Evolutionary conservation across 192 early-diverging fungal species (phyloP).

Genomic region (Jimgerdemannia lactiflua): DNA sequence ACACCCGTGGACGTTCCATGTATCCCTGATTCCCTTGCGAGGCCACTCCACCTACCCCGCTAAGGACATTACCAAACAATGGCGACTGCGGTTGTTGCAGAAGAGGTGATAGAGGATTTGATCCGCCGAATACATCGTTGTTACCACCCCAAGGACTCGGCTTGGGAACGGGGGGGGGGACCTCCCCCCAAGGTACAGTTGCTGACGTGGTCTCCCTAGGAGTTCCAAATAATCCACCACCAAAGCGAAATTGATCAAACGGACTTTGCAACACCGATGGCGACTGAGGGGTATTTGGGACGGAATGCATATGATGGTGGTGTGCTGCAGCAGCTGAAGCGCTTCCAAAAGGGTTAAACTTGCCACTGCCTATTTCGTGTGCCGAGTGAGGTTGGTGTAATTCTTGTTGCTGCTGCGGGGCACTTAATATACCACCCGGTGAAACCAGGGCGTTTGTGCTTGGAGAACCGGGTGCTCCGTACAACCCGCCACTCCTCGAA

Average conservation of each 20-base stretch:
- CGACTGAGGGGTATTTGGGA: constrained; percentile 5
- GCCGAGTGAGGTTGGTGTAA: constrained; percentile 7
- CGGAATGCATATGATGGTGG: neutral
- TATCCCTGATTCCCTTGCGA: constrained; percentile 32
- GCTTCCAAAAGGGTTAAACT: constrained; percentile 2
- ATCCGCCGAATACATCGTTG: constrained; percentile 2
- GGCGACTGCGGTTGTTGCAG: constrained; percentile 8
- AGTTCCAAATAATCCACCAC: constrained; percentile 5
- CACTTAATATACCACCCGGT: neutral
- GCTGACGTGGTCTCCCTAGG: constrained; percentile 6
- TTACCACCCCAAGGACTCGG: constrained; percentile 4
- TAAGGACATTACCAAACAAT: neutral
- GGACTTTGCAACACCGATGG: constrained; percentile 10
- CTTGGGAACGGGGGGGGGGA: neutral
- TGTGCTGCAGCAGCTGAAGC: neutral
- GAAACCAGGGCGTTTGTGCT: neutral
- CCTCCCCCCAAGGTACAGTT: constrained; percentile 14
- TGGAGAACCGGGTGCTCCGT: neutral
- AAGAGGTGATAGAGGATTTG: constrained; percentile 6
- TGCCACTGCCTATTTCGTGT: constrained; percentile 1
- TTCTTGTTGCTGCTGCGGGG: constrained; percentile 4
- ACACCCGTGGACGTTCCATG: neutral
- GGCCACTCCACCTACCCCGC: neutral
- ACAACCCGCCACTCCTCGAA: neutral
- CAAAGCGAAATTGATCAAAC: constrained; percentile 9